A percentile compares a stretch with the other conserved stretches of the same genome.
phyloP scores from a whole-genome alignment of 768 basidiomycete genomes.

The Tricholoma sp. region DNA sequence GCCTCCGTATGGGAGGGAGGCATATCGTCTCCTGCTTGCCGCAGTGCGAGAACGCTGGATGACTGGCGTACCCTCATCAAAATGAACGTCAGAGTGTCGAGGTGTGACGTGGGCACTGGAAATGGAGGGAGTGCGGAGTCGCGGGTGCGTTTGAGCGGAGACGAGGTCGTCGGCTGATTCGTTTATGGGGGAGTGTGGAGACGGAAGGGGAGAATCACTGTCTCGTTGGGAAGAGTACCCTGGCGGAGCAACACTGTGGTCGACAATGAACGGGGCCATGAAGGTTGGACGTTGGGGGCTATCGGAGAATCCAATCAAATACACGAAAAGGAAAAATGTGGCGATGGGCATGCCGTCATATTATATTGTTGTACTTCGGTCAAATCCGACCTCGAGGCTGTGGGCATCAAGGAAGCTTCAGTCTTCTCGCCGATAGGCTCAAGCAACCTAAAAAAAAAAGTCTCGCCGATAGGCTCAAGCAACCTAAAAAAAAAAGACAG shows the following conservation, averaged over 20 bases:
- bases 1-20: not conserved
- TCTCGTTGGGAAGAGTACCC: not conserved
- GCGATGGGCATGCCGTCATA: not conserved
- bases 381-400: not conserved
- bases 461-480: not conserved
- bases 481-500: too few species aligned
- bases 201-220: not conserved
- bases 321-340: not conserved
- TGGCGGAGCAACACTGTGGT: not conserved
- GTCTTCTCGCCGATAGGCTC: not conserved
- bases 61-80: not conserved
- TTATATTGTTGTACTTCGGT: not conserved
- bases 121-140: not conserved
- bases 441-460: too few species aligned
- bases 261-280: not conserved
- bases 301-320: not conserved
- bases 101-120: not conserved
- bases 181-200: not conserved
- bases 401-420: not conserved
- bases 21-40: not conserved
- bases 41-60: not conserved
- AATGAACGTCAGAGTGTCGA: not conserved
- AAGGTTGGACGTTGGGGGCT: not conserved
- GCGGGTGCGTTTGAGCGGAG: not conserved
- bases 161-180: not conserved